Evolutionary conservation across 78 protist genomes (phyloP), one percentile per base, ranked within the genome.

Genomic region (Abeoforma whisleri): DNA sequence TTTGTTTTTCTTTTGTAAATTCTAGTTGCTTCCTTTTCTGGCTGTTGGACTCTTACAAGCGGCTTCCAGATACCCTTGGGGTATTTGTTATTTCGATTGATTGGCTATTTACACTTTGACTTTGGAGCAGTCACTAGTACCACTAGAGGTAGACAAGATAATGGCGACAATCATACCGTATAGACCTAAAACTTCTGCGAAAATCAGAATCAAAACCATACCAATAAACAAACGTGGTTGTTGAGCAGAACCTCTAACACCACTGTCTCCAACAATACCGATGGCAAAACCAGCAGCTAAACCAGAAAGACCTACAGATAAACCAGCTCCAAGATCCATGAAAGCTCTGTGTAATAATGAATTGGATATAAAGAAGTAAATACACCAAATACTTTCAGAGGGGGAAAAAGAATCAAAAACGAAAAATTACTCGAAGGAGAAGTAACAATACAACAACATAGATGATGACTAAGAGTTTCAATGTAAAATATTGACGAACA

Each of bases 211-310:
- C 30, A 97, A 94, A 71, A 94, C 73, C 95, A 94, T 91, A 16
- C 92, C 95, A 57, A 95, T 92, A 89, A 90, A 97, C 22, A 91
- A 75, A 1, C 75, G 1, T 5, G 84, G 85, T 81, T 95, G 92
- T 80, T 91, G 93, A 0, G 90, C 97, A 30, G 48, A 69, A 22
- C 96, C 96, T 0, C 96, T 87, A 32, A 93, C 95, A 12, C 97
- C 97, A 31, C 97, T 90, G 81, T 97, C 97, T 30, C 98, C 99
- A 1, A 93, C 97, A 40, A 94, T 87, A 22, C 99, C 99, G 19
- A 86, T 80, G 0, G 87, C 89, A 36, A 94, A 79, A 30, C 99
- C 99, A 8, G 99, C 98, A 30, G 98, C 97, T 12, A 98, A 94
- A 70, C 96, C 94, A 40, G 94, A 34, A 32, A 96, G 82, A 35